Evolutionary conservation across 441 rosid genomes (phyloP), one percentile per base, ranked within the genome.

Genomic region (Populus hybrid): DNA sequence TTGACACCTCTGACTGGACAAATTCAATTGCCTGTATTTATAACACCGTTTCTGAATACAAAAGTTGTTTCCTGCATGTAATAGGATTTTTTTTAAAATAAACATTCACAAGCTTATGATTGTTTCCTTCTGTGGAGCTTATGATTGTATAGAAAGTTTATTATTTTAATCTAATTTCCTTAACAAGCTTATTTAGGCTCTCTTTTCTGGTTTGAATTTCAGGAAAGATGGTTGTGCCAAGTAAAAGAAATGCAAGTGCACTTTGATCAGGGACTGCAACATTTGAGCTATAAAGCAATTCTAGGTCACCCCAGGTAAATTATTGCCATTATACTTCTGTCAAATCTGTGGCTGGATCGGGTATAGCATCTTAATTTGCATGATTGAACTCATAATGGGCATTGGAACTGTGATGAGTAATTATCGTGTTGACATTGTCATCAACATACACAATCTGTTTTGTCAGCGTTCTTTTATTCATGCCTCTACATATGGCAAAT

Each of bases 171-270:
- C 61, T 16, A 67, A 29, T 75, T 14, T 12, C 14, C 31, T 23
- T 42, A 3, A 42, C 12, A 10, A 42, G 53, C 53, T 42, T 53
- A 53, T 2, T 53, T 18, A 0, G 21, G 61, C 18, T 7, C 2
- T 42, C 33, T 31, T 31, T 24, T 74, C 23, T 42, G 65, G 40
- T 20, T 66, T 45, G 31, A 26, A 64, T 26, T 77, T 64, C 63
- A 69, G 76, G 78, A 74, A 66, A 85, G 35, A 79, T 90, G 90
- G 79, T 74, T 89, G 79, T 83, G 80, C 81, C 90, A 93, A 84
- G 92, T 93, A 74, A 90, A 85, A 81, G 92, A 89, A 69, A 89
- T 92, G 95, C 97, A 89, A 79, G 61, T 77, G 79, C 90, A 85
- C 75, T 89, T 97, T 81, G 90, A 89, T 68, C 87, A 89, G 50